Conservation (phyloP, 441 rosid genomes). For the Kokia cookei region DNA sequence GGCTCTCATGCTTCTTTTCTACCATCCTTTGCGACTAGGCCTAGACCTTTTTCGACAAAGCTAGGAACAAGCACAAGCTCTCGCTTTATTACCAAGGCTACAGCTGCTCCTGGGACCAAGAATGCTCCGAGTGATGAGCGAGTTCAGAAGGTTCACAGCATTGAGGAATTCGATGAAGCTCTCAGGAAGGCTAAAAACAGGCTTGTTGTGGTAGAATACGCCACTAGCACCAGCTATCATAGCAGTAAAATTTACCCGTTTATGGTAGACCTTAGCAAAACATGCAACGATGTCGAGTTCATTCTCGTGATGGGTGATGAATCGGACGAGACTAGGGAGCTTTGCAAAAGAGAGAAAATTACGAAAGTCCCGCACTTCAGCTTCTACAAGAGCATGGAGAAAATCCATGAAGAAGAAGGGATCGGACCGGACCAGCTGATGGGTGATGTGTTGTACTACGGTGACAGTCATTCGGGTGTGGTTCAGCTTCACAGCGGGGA, state of each 20-base stretch:
- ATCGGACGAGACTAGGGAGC: constrained; percentile 62
- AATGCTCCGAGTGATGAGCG: constrained; percentile 39
- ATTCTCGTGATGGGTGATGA: constrained; percentile 84
- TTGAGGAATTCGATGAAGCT: constrained; percentile 70
- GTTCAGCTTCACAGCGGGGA: constrained; percentile 63
- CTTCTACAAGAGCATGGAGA: constrained; percentile 82
- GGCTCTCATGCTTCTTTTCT: constrained; percentile 19
- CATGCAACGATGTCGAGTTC: constrained; percentile 74
- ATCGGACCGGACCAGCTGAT: constrained; percentile 69
- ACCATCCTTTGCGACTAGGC: constrained; percentile 7
- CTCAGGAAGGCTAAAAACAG: constrained; percentile 48
- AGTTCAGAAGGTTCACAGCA: constrained; percentile 57
- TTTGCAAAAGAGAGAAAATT: constrained; percentile 71
- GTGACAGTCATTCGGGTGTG: constrained; percentile 78
- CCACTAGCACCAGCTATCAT: constrained; percentile 37
- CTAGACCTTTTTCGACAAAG: not conserved
- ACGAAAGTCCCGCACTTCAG: constrained; percentile 76
- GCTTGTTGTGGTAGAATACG: constrained; percentile 80
- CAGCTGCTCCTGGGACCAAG: constrained; percentile 40
- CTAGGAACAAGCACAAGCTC: not conserved
- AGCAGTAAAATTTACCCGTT: constrained; percentile 71
- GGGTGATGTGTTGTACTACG: constrained; percentile 89
- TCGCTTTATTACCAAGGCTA: constrained; percentile 23
- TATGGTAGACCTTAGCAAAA: constrained; percentile 76
- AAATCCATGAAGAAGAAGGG: constrained; percentile 85